phyloP scores from a whole-genome alignment of 441 rosid species.

The Pelargonium cotyledonis region DNA sequence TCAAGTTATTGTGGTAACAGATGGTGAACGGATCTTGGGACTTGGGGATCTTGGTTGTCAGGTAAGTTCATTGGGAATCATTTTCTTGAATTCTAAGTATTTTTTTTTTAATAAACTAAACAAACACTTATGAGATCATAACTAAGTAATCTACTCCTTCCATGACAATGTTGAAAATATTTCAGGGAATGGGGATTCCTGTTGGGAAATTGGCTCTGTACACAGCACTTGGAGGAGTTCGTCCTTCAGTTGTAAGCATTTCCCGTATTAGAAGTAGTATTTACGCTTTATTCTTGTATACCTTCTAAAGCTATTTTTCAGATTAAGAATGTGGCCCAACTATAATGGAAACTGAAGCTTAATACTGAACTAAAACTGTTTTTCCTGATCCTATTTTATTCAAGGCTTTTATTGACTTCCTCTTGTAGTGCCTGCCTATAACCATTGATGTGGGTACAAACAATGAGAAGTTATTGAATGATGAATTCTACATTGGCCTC shows the following conservation, averaged over 20 bases:
- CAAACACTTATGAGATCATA: background rate
- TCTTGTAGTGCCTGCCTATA: conserved; percentile 23
- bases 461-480: conserved; percentile 24
- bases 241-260: conserved; percentile 25
- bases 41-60: conserved; percentile 95
- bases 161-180: conserved; percentile 12
- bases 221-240: conserved; percentile 29
- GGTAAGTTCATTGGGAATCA: conserved; percentile 28
- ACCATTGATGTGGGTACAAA: conserved; percentile 28
- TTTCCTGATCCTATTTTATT: background rate
- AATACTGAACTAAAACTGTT: too few relatives aligned
- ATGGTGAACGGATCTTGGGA: conserved; percentile 84
- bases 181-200: conserved; percentile 41
- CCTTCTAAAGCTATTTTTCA: too few relatives aligned
- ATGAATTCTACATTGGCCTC: conserved; percentile 27
- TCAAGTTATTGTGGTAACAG: conserved; percentile 89
- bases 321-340: too few relatives aligned
- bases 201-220: conserved; percentile 24
- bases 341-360: too few relatives aligned
- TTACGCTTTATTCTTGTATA: background rate
- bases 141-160: too few relatives aligned
- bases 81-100: background rate
- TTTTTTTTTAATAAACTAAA: background rate
- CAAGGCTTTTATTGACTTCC: background rate
- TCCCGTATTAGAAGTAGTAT: background rate